Base-by-base conservation (phyloP, 164 flowering plant genomes). In the Akebia trifoliata region DNA sequence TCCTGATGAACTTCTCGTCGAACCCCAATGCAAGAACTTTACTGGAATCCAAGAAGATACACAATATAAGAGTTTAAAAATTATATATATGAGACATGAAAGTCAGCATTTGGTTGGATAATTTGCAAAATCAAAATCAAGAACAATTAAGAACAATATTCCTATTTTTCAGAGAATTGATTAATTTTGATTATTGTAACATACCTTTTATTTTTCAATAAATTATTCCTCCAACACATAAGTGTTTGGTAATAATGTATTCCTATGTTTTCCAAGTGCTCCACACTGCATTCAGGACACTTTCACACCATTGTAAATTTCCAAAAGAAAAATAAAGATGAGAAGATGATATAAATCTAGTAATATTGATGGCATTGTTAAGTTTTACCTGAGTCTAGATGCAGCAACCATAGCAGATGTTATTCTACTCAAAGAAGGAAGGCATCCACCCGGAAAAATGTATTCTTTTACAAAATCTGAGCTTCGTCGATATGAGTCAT, bases 401-500 rank as follows among this genome's bases (percentile, higher is more conserved):
- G 88, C 54, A 59, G 85, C 35, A 56, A 79, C 76, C 98, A 92
- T 92, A 53, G 96, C 96, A 54, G 96, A 70, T 60, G 85, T 86
- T 60, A 89, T 62, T 70, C 94, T 76, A 57, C 77, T 81, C 34
- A 92, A 65, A n/a, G 85, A 85, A 37, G 96, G 96, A 49, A 92
- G 61, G 59, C 89, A 85, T 45, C 95, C 95, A 21, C 96, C 91
- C 9, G 95, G 96, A 54, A 92, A 92, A 39, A 92, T 92, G 28
- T 92, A 89, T 59, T 92, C 96, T 73, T 85, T 89, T 25, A 92
- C 84, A 58, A 92, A 92, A 72, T 81, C 94, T 15, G 95, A 84
- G 69, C 91, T 92, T 63, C 61, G 79, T 57, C 96, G 68, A 69
- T 86, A 80, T 62, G 85, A 91, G n/a, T 92, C 80, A 44, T 92